Base-by-base conservation (phyloP, 1,139 yeast species). In the Blastobotrys petasosporus region DNA sequence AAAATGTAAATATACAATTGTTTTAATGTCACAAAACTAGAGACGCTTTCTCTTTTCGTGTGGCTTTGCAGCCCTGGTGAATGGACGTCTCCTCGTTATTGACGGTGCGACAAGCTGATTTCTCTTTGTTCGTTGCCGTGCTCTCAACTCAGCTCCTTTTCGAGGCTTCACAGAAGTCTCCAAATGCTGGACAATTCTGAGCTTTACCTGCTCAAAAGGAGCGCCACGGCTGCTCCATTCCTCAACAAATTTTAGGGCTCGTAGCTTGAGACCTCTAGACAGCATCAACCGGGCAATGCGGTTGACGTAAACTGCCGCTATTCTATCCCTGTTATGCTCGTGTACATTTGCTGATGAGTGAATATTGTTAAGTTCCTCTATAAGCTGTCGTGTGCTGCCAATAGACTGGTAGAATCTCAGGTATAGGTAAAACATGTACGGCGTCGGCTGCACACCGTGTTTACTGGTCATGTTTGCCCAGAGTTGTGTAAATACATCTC, bases 401-500 rank as follows among this genome's bases (percentile, higher is more conserved):
- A 28, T 32, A 7, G 49, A 41, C 39, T 45, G 37, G 32, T 48
- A 42, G 10, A 42, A 37, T 42, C 48, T 34, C 35, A 50, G 41
- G 33, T 55, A 47, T 35, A 55, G 45, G 6, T 52, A 51, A 39
- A 48, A 51, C 59, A 56, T 53, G 16, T 37, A 44, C 2, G 47
- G 49, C n/a, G 49, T 50, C 8, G 60, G 61, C n/a, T 39, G 23
- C 8, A 53, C 31, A 15, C 46, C 42, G 33, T 51, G 50, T 13
- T 48, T 42, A 7, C 39, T 41, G 2, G 48, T 40, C 36, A 56
- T 48, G 2, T 44, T 37, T 1, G 31, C 23, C 68, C 68, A 66
- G 17, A 62, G 44, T 8, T 50, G 47, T 23, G 53, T 59, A 45
- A 63, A 59, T 17, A 53, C 46, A 17, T 41, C 45, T 6, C 45